Conservation (phyloP, 2,329 filamentous ascomycete species). For the Stachybotrys chartarum region DNA sequence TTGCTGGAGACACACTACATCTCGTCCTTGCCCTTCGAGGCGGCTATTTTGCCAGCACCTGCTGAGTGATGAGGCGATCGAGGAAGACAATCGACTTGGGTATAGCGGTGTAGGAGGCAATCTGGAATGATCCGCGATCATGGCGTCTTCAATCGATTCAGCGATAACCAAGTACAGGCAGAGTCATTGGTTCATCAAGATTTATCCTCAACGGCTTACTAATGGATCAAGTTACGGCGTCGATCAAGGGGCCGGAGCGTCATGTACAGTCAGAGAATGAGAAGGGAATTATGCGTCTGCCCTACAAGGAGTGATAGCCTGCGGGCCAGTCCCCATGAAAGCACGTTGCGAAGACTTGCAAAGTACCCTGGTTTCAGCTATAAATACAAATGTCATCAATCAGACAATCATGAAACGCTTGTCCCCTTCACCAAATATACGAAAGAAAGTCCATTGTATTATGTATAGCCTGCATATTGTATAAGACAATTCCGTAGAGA, state of each 20-base stretch:
- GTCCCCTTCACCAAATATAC: too few species aligned
- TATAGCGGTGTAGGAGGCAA: not conserved
- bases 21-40: constrained; percentile 90
- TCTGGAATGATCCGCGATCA: not conserved
- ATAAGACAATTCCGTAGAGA: too few species aligned
- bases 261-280: not conserved
- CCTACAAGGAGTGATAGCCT: not conserved
- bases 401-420: too few species aligned
- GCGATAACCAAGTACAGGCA: not conserved
- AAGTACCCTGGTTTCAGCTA: not conserved
- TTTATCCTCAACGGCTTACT: too few species aligned
- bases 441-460: too few species aligned
- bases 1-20: constrained; percentile 89
- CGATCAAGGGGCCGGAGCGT: not conserved
- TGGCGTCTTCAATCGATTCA: not conserved
- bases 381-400: not conserved
- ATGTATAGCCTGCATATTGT: too few species aligned
- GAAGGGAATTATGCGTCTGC: not conserved
- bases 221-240: too few species aligned
- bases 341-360: not conserved
- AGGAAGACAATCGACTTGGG: not conserved
- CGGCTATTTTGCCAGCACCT: constrained; percentile 32
- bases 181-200: not conserved
- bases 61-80: constrained; percentile 8
- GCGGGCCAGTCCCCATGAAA: not conserved